Conservation (phyloP, 495 filamentous ascomycete species). For the Gamarada debralockiae region DNA sequence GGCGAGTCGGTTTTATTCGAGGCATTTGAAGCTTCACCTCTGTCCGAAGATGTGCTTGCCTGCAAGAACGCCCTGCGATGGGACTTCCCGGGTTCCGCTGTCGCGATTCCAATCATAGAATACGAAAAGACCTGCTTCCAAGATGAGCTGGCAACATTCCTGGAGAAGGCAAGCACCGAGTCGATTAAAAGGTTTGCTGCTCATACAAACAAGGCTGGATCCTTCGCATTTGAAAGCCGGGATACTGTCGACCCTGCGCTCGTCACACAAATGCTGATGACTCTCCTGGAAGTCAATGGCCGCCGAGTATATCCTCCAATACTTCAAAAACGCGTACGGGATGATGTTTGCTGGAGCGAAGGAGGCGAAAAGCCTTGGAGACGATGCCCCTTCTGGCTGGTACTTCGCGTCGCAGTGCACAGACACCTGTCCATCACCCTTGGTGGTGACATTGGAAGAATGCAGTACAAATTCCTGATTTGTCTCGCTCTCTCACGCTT, state of each 20-base stretch:
- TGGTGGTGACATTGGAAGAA: constrained; percentile 41
- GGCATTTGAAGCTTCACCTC: constrained; percentile 45
- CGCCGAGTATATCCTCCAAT: constrained; percentile 9
- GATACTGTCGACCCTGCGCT: constrained; percentile 48
- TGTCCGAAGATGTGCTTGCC: constrained; percentile 37
- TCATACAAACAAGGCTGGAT: constrained; percentile 43
- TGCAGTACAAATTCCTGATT: constrained; percentile 56
- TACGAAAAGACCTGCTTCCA: constrained; percentile 45
- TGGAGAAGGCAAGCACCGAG: constrained; percentile 56
- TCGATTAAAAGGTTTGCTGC: constrained; percentile 48
- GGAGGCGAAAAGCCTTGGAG: constrained; percentile 23
- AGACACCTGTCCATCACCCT: constrained; percentile 41
- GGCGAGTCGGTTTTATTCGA: constrained; percentile 38
- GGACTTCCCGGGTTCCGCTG: constrained; percentile 45
- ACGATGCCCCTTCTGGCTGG: constrained; percentile 50
- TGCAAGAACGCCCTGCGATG: constrained; percentile 39
- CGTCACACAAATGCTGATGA: constrained; percentile 44
- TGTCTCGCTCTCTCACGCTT: constrained; percentile 39
- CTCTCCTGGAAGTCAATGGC: constrained; percentile 44
- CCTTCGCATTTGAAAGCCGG: constrained; percentile 42
- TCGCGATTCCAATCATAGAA: constrained; percentile 27
- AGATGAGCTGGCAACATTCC: constrained; percentile 43
- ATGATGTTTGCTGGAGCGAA: constrained; percentile 39
- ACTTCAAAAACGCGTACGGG: constrained; percentile 43
- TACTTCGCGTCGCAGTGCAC: constrained; percentile 51